These are phyloP conservation scores for Backusella luteola DNA, from an alignment of 192 early-diverging fungal genomes.

Conservation along the genomic window DNA sequence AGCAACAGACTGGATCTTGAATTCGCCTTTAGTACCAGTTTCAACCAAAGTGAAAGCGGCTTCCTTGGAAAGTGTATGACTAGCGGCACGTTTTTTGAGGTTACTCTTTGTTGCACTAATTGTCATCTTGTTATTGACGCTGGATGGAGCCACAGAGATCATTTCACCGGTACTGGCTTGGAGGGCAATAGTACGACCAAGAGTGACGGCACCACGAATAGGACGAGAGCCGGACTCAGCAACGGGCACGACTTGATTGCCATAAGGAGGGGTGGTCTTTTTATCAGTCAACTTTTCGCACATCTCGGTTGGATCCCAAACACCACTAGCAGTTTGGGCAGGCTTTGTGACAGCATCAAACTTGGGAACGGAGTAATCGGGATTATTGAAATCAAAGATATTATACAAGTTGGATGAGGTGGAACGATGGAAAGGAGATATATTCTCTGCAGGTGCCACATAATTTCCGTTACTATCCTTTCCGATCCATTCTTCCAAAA, in stretches of 20 bases:
- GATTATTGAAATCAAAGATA: constrained; percentile 30
- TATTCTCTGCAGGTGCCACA: constrained; percentile 7
- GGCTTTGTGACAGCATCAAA: constrained; percentile 12
- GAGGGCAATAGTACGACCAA: constrained; percentile 11
- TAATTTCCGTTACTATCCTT: constrained; percentile 3
- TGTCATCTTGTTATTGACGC: neutral
- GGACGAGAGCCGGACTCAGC: constrained; percentile 8
- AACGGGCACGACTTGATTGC: constrained; percentile 17
- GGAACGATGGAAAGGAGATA: constrained; percentile 13
- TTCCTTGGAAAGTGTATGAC: neutral
- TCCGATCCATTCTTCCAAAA: constrained; percentile 27
- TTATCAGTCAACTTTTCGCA: neutral
- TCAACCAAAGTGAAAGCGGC: neutral
- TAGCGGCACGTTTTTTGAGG: neutral
- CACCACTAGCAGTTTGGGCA: neutral
- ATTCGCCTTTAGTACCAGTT: neutral
- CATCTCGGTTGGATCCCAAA: constrained; percentile 24
- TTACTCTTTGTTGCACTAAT: neutral
- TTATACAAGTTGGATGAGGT: constrained; percentile 6
- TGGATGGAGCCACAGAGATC: neutral
- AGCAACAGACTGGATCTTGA: neutral
- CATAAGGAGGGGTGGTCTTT: constrained; percentile 14
- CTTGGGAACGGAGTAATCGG: constrained; percentile 19
- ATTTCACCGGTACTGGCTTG: neutral
- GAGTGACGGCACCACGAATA: constrained; percentile 19